phyloP scores from a whole-genome alignment of 768 basidiomycete species.

The Hygrocybe punicea region DNA sequence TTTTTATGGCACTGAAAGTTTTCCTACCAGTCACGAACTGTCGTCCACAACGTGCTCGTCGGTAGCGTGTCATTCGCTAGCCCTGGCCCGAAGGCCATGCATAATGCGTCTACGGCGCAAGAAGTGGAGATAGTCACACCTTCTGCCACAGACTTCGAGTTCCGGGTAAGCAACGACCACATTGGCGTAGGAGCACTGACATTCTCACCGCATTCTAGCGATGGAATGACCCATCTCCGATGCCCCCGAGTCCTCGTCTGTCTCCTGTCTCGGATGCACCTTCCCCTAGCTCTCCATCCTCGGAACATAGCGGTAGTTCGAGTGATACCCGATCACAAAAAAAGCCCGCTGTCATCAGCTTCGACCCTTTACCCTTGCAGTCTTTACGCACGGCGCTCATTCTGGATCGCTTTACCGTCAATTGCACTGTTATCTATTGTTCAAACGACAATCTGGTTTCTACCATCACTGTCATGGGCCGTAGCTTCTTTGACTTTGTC shows the following conservation, averaged over 20 bases:
- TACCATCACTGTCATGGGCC: constrained; percentile 55
- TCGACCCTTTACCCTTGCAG: constrained; percentile 63
- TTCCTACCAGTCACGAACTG: constrained; percentile 48
- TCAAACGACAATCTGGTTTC: constrained; percentile 68
- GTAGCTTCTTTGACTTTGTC: constrained; percentile 77
- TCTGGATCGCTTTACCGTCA: constrained; percentile 68
- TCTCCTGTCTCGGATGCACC: constrained; percentile 32
- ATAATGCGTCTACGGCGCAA: constrained; percentile 79
- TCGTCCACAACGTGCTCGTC: constrained; percentile 69
- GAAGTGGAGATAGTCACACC: constrained; percentile 75
- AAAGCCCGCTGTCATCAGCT: constrained; percentile 40
- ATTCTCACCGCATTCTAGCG: constrained; percentile 41
- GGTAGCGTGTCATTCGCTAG: constrained; percentile 78
- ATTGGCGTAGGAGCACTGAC: constrained; percentile 1
- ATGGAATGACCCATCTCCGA: constrained; percentile 67
- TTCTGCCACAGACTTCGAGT: constrained; percentile 49
- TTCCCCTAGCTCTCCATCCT: constrained; percentile 24
- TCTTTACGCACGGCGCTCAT: constrained; percentile 78
- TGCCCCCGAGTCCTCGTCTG: constrained; percentile 49
- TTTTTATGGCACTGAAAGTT: not conserved
- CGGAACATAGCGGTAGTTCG: constrained; percentile 13
- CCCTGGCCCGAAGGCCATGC: constrained; percentile 70
- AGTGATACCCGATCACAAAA: constrained; percentile 13
- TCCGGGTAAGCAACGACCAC: constrained; percentile 40
- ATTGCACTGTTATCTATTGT: constrained; percentile 66